These are phyloP conservation scores for Cyberlindnera sargentensis DNA, from an alignment of 805 yeast genomes.

Conservation along the genomic window DNA sequence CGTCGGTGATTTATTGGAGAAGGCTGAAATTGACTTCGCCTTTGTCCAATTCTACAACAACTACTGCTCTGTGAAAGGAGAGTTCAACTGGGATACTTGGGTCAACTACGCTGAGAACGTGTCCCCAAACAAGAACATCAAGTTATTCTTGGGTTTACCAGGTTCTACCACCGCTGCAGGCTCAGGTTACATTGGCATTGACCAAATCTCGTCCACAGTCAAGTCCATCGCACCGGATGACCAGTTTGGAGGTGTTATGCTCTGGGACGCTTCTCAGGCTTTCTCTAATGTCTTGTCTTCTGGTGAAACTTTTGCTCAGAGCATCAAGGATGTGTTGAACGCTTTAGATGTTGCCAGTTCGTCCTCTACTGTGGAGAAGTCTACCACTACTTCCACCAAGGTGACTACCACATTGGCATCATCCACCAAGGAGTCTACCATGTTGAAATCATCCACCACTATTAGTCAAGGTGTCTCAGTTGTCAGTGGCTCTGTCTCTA, in stretches of 20 bases:
- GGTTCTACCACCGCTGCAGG: constrained; percentile 53
- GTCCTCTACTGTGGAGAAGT: constrained; percentile 5
- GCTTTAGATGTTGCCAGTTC: constrained; percentile 5
- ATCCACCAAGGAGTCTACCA: not conserved
- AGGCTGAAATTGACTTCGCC: constrained; percentile 67
- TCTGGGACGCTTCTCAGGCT: constrained; percentile 90
- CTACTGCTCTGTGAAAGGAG: constrained; percentile 48
- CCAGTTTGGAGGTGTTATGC: constrained; percentile 78
- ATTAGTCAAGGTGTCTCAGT: too few species aligned
- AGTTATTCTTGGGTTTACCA: constrained; percentile 71
- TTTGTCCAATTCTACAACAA: constrained; percentile 90
- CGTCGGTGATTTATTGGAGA: constrained; percentile 50
- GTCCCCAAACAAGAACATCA: constrained; percentile 63
- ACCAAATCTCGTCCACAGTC: constrained; percentile 37
- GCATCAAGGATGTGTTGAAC: constrained; percentile 36
- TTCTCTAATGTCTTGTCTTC: constrained; percentile 37
- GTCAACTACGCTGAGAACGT: constrained; percentile 45
- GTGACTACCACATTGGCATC: constrained; percentile 1
- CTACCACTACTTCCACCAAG: constrained; percentile 2
- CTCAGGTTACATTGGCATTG: constrained; percentile 48
- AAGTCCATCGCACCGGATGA: constrained; percentile 67
- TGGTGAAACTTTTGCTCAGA: constrained; percentile 37
- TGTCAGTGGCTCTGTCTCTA: too few species aligned
- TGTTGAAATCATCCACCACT: too few species aligned
- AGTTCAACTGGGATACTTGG: constrained; percentile 76